Evolutionary conservation across 805 yeast species (phyloP).

Genomic region (Ogataea degrootiae): DNA sequence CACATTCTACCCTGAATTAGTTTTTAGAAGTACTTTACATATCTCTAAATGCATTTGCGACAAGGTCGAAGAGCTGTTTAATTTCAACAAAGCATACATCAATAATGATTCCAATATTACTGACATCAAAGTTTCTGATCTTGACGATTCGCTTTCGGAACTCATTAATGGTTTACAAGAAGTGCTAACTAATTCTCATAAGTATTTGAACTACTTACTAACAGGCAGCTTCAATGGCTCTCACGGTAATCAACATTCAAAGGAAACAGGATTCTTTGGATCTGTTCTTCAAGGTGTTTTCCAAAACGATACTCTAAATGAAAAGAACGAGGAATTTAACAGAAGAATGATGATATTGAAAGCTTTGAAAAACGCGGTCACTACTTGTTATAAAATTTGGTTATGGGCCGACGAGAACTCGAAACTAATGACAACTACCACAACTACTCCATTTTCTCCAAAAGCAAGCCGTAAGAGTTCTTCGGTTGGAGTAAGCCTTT

Average conservation of each 20-base stretch:
- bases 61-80: constrained; percentile 23
- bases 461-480: constrained; percentile 14
- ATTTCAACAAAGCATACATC: constrained; percentile 8
- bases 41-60: constrained; percentile 25
- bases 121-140: constrained; percentile 13
- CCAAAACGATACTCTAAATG: constrained; percentile 60
- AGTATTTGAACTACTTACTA: constrained; percentile 33
- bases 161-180: constrained; percentile 61
- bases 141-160: constrained; percentile 39
- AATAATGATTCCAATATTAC: constrained; percentile 7
- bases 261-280: constrained; percentile 54
- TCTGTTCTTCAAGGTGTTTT: constrained; percentile 76
- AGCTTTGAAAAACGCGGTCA: constrained; percentile 58
- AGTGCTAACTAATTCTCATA: constrained; percentile 54
- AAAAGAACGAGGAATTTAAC: constrained; percentile 44
- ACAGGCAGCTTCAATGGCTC: constrained; percentile 15
- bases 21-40: constrained; percentile 18
- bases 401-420: constrained; percentile 50
- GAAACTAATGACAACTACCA: constrained; percentile 12
- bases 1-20: constrained; percentile 22
- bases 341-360: constrained; percentile 54
- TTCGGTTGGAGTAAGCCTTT: constrained; percentile 1
- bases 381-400: constrained; percentile 64
- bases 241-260: constrained; percentile 5
- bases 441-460: constrained; percentile 10